phyloP scores from a whole-genome alignment of 495 filamentous ascomycete species.

The Oleoguttula mirabilis region DNA sequence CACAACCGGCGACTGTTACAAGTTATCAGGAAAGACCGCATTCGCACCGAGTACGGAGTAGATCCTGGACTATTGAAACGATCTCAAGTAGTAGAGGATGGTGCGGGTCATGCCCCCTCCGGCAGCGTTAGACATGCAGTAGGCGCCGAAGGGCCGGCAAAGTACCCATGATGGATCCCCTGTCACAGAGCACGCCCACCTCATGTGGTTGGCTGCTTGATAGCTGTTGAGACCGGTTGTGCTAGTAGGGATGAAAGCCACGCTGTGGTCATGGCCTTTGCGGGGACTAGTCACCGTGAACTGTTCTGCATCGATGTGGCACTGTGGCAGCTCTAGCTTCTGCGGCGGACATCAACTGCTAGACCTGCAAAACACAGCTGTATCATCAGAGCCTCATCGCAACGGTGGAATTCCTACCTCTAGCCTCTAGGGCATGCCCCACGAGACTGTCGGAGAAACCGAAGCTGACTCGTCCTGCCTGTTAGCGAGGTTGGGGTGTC shows the following conservation, averaged over 20 bases:
- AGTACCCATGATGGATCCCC: conserved; percentile 7
- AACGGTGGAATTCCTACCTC: too few relatives aligned
- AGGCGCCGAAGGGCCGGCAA: conserved; percentile 8
- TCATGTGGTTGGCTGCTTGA: conserved; percentile 15
- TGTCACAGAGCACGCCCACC: conserved; percentile 1
- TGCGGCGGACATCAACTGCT: too few relatives aligned
- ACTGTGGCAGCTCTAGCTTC: too few relatives aligned
- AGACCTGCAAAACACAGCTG: too few relatives aligned
- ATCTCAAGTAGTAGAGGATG: conserved; percentile 1
- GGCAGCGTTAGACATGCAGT: conserved; percentile 21
- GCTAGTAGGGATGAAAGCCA: conserved; percentile 1
- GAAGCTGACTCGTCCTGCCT: too few relatives aligned
- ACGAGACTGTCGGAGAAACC: too few relatives aligned
- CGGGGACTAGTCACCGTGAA: conserved; percentile 9
- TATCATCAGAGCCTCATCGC: too few relatives aligned
- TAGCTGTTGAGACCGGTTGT: conserved; percentile 5
- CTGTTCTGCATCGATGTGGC: too few relatives aligned
- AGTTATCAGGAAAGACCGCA: too few relatives aligned
- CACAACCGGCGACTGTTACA: too few relatives aligned
- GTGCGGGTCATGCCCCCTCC: conserved; percentile 13
- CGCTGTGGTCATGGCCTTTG: neutral
- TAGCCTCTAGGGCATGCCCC: too few relatives aligned
- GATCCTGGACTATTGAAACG: conserved; percentile 1
- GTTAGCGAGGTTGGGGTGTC: too few relatives aligned
- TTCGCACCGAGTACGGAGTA: neutral